Evolutionary conservation across 2,329 filamentous ascomycete genomes (phyloP), one percentile per base, ranked within the genome.

Genomic region (Lachnellula subtilissima): DNA sequence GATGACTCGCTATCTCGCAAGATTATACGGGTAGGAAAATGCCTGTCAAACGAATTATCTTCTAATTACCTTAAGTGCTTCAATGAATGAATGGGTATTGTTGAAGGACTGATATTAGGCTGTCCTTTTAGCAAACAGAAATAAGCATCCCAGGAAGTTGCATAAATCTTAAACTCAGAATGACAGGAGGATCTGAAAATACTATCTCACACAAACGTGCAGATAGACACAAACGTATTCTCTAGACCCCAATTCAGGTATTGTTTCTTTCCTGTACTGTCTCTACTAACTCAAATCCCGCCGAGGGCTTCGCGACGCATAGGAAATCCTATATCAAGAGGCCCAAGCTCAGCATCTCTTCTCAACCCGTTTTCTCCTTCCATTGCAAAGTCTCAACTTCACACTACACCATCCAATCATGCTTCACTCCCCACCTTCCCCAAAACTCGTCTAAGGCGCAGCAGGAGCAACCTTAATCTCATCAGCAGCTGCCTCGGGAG

Each of bases 391-490:
- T 14, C 22, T 23, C 22, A 19, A 12, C n/a, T 51, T 17, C 36
- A 47, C 47, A 39, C 19, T 19, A 45, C 6, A n/a, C 39, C 39
- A 15, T 39, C 23, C 42, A 23, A 25, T 14, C 15, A 35, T 14
- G 15, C 39, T 49, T 17, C 56, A 50, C 45, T 36, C 19, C 22
- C 28, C 28, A 40, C 37, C 36, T 52, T 23, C 15, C 42, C 25
- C 37, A 32, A 37, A 19, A 4, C 11, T 14, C 22, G 12, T 45
- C 54, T 62, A 65, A 42, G 63, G 59, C 19, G 55, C 46, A 48
- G 59, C 65, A 51, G 63, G 60, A 32, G 61, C 64, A 50, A 57
- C 17, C 53, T 65, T 58, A 35, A 65, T 64, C 48, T 65, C 61
- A 46, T 64, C 64, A 32, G 47, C 58, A 45, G 53, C 55, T 28